phyloP scores from a whole-genome alignment of 2,329 filamentous ascomycete genomes.

The Aaosphaeria arxii region DNA sequence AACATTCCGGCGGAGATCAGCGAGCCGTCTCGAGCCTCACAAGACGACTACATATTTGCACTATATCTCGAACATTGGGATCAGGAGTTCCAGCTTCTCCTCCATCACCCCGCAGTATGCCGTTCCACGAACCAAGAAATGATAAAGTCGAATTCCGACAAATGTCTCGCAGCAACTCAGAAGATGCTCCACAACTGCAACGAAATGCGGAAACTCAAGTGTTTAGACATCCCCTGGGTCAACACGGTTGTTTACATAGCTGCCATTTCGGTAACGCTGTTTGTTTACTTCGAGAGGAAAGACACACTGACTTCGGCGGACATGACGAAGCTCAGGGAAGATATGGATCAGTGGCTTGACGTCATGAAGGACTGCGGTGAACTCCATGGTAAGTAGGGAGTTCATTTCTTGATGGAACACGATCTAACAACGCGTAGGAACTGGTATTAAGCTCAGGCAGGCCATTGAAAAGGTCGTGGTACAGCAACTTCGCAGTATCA shows the following conservation, averaged over 20 bases:
- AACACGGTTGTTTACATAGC: slow-evolving; percentile 69
- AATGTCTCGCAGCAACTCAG: slow-evolving; percentile 64
- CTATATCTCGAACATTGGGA: slow-evolving; percentile 50
- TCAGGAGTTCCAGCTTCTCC: slow-evolving; percentile 48
- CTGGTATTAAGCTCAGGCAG: slow-evolving; percentile 46
- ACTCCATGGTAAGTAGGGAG: slow-evolving; percentile 59
- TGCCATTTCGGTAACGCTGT: slow-evolving; percentile 70
- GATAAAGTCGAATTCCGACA: slow-evolving; percentile 50
- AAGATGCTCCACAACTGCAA: slow-evolving; percentile 61
- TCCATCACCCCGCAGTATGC: slow-evolving; percentile 54
- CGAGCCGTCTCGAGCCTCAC: slow-evolving; percentile 43
- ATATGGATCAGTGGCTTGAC: slow-evolving; percentile 68
- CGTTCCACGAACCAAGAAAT: slow-evolving; percentile 56
- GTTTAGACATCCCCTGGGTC: slow-evolving; percentile 76
- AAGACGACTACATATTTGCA: slow-evolving; percentile 48
- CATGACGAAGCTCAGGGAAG: slow-evolving; percentile 57
- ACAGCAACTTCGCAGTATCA: slow-evolving; percentile 47
- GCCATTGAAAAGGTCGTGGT: slow-evolving; percentile 51
- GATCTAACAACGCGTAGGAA: slow-evolving; percentile 31
- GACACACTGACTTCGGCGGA: slow-evolving; percentile 58
- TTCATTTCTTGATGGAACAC: neutral
- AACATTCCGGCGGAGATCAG: slow-evolving; percentile 61
- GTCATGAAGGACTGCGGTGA: slow-evolving; percentile 65
- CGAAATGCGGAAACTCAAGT: slow-evolving; percentile 61
- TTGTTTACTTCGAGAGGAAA: slow-evolving; percentile 65